Percentiles rank a stretch among this genome's conserved stretches.
phyloP scores from a whole-genome alignment of 176 grass and related monocot genomes.

The Chrysopogon serrulatus region DNA sequence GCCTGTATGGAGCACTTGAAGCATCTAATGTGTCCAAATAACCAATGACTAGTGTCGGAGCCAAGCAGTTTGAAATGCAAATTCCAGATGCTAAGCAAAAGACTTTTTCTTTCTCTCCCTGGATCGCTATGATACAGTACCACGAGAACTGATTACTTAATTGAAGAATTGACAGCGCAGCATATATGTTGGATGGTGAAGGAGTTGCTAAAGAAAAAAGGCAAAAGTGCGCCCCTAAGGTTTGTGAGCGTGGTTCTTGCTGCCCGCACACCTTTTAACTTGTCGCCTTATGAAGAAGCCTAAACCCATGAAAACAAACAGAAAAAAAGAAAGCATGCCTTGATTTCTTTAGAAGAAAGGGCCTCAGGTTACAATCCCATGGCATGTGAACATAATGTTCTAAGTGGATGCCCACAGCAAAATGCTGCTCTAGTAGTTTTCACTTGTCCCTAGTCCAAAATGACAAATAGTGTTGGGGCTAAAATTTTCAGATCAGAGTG shows the following conservation, averaged over 20 bases:
- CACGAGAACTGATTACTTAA: neutral
- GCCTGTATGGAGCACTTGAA: neutral
- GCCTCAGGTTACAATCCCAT: neutral
- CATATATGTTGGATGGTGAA: neutral
- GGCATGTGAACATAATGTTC: neutral
- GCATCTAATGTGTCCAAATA: neutral
- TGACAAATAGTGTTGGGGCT: neutral
- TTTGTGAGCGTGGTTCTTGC: neutral
- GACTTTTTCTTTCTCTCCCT: no score
- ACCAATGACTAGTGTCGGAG: neutral
- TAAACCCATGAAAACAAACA: neutral
- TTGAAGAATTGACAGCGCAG: neutral
- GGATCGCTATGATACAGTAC: neutral
- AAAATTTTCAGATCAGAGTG: neutral
- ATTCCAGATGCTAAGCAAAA: neutral
- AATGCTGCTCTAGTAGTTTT: neutral
- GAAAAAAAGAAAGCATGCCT: neutral
- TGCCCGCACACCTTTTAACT: neutral
- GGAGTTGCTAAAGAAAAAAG: neutral
- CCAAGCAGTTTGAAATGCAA: neutral
- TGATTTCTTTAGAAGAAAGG: neutral
- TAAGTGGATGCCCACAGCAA: neutral
- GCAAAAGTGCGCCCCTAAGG: neutral
- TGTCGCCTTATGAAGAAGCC: neutral
- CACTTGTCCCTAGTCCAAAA: neutral